Base-by-base conservation (phyloP, 768 basidiomycete genomes). In the Mycena latifolia region DNA sequence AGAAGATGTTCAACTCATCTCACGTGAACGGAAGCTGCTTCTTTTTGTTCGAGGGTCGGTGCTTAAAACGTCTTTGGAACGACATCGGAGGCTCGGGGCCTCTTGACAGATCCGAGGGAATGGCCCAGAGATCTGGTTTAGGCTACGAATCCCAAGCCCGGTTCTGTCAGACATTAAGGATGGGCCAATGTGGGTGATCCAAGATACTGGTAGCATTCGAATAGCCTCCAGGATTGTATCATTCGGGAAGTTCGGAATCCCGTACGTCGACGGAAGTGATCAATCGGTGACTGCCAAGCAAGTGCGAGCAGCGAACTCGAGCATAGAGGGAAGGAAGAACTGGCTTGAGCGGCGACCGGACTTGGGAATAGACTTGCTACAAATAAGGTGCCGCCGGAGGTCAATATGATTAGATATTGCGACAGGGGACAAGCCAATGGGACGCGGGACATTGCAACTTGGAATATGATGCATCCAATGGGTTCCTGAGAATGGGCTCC, bases 51-150 rank as follows among this genome's bases (percentile, higher is more conserved):
- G 66, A 67, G 57, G 39, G 33, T 15, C n/a, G 46, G 37, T 35
- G 66, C 66, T 63, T 67, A 63, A 59, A 58, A 47, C 51, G 14
- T 48, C 11, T 63, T 63, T 59, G 41, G 56, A 53, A 4, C n/a
- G n/a, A n/a, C n/a, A n/a, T 18, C 9, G n/a, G 53, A 57, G 28
- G 27, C 25, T 39, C 27, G 39, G 41, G 27, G n/a, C 5, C 1
- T 29, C 29, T 50, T 46, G 55, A 55, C 62, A 62, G 63, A 62
- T 39, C 67, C 67, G 63, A 69, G 41, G 50, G 66, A 68, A 50
- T 55, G 61, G 66, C 7, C 15, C 39, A 41, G 31, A 57, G 45
- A 61, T 56, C 25, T 51, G 39, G 31, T 54, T 59, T 64, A 64
- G 54, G 39, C 61, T 68, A 55, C 28, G n/a, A 59, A 25, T 37